Evolutionary conservation across 352 stramenopile genomes (phyloP).

Genomic region (Pythium oligandrum): DNA sequence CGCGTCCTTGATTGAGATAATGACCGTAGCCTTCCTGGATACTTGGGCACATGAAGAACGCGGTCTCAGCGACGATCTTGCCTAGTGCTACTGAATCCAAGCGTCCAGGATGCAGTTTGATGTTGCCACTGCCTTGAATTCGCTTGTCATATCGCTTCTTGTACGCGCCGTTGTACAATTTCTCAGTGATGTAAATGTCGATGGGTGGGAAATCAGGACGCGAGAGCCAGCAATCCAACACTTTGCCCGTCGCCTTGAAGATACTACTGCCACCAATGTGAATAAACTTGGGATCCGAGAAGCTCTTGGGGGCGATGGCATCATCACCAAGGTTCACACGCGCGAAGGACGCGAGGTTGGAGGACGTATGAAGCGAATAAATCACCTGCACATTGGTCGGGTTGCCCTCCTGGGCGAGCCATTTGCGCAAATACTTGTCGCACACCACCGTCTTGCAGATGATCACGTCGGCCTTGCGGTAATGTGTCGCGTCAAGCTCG

Average conservation of each 20-base stretch:
- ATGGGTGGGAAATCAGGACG: constrained; percentile 42
- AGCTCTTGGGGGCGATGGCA: constrained; percentile 23
- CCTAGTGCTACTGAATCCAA: constrained; percentile 34
- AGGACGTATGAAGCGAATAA: constrained; percentile 56
- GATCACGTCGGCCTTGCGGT: constrained; percentile 45
- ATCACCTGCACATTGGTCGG: constrained; percentile 37
- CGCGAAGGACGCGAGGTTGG: constrained; percentile 38
- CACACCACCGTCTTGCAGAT: constrained; percentile 56
- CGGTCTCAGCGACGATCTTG: constrained; percentile 38
- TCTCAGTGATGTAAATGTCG: constrained; percentile 45
- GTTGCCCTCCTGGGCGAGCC: constrained; percentile 54
- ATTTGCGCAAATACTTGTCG: constrained; percentile 29
- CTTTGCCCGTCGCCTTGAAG: constrained; percentile 41
- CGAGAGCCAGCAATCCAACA: constrained; percentile 53
- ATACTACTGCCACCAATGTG: constrained; percentile 48
- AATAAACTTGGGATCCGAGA: constrained; percentile 35
- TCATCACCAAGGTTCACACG: constrained; percentile 18
- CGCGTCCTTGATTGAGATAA: constrained; percentile 67
- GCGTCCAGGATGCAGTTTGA: constrained; percentile 33
- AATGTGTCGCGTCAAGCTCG: constrained; percentile 35
- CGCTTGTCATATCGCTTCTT: constrained; percentile 3
- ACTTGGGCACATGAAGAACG: constrained; percentile 65
- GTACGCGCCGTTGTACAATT: constrained; percentile 35
- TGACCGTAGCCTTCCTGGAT: constrained; percentile 57
- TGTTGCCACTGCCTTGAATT: constrained; percentile 18